Conservation (phyloP, 2,329 filamentous ascomycete species). For the Corniculantispora saksenae region DNA sequence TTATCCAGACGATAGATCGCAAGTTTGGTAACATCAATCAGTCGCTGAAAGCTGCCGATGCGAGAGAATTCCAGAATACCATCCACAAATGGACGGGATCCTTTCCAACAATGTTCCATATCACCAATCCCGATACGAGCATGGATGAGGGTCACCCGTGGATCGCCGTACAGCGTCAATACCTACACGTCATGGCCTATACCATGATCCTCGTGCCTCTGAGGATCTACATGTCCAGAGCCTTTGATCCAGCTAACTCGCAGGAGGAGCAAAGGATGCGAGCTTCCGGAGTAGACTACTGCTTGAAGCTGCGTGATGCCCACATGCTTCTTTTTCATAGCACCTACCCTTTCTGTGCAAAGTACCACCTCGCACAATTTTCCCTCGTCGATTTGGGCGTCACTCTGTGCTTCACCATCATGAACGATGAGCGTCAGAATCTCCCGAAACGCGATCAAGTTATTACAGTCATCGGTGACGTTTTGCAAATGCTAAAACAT, state of each 20-base stretch:
- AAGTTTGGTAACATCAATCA: conserved; percentile 4
- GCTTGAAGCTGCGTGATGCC: conserved; percentile 7
- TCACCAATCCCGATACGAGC: neutral
- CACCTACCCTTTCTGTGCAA: conserved; percentile 4
- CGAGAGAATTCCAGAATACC: neutral
- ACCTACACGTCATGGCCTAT: conserved; percentile 2
- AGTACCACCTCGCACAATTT: conserved; percentile 5
- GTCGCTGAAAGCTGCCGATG: neutral
- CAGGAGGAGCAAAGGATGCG: neutral
- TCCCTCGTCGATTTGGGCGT: neutral
- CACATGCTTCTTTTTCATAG: conserved; percentile 2
- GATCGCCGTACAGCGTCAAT: neutral
- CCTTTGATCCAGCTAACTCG: neutral
- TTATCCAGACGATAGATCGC: neutral
- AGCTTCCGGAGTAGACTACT: conserved; percentile 4
- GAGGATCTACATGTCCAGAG: neutral
- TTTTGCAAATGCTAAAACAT: conserved; percentile 3
- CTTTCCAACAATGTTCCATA: neutral
- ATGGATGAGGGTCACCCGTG: neutral
- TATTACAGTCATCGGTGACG: neutral
- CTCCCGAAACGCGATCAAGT: conserved; percentile 4
- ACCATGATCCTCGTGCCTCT: neutral
- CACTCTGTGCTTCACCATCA: neutral
- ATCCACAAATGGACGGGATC: neutral
- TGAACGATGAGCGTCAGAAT: neutral